These are phyloP conservation scores for Salix purpurea DNA, from an alignment of 345 rosid species.

Conservation along the genomic window DNA sequence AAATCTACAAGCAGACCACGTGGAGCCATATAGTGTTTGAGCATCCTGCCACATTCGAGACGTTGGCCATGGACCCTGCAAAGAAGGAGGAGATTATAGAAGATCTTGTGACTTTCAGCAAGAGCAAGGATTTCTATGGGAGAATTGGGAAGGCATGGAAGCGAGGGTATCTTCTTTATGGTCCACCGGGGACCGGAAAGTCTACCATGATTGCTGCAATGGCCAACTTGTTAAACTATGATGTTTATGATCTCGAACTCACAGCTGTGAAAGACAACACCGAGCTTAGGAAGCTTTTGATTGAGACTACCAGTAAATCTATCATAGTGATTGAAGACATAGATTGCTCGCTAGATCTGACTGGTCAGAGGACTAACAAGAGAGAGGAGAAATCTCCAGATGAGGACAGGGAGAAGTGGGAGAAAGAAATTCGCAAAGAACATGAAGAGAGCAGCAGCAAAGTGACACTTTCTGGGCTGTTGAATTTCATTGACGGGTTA, in stretches of 20 bases:
- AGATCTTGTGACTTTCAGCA: slow-evolving; percentile 50
- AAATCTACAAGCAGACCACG: slow-evolving; percentile 42
- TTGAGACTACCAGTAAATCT: slow-evolving; percentile 44
- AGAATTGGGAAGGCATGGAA: slow-evolving; percentile 58
- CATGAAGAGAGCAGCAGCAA: slow-evolving; percentile 28
- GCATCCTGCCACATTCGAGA: slow-evolving; percentile 57
- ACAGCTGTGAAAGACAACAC: slow-evolving; percentile 40
- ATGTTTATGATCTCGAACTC: slow-evolving; percentile 40
- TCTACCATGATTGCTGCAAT: slow-evolving; percentile 48
- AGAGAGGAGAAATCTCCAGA: slow-evolving; percentile 20
- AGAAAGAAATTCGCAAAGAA: slow-evolving; percentile 28
- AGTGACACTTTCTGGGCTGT: slow-evolving; percentile 62
- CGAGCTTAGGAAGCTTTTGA: slow-evolving; percentile 36
- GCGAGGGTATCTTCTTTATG: slow-evolving; percentile 55
- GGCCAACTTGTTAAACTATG: slow-evolving; percentile 40
- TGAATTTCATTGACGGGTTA: slow-evolving; percentile 65
- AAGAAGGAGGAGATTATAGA: slow-evolving; percentile 52
- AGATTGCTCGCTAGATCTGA: slow-evolving; percentile 55
- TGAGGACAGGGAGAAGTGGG: slow-evolving; percentile 31
- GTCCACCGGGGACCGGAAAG: slow-evolving; percentile 43
- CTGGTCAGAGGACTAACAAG: slow-evolving; percentile 48
- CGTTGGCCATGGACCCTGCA: slow-evolving; percentile 49
- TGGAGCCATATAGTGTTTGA: slow-evolving; percentile 58
- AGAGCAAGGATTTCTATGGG: slow-evolving; percentile 48
- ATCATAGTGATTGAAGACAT: slow-evolving; percentile 54